These are phyloP conservation scores for Spathaspora gorwiae DNA, from an alignment of 805 yeast genomes.

Conservation along the genomic window DNA sequence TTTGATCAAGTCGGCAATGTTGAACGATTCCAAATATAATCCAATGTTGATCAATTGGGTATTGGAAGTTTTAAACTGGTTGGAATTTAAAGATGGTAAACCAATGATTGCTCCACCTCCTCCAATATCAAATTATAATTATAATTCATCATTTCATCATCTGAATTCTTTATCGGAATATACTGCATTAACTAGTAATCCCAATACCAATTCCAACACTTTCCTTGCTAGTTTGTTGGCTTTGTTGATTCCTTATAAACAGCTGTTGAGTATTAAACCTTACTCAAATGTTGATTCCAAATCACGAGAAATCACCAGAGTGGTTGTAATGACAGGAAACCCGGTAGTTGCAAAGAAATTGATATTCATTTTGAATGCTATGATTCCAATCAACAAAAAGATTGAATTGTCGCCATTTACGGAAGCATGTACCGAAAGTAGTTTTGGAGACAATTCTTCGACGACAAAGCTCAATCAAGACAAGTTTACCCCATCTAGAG, in stretches of 20 bases:
- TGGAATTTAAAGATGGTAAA: conserved; percentile 49
- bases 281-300: conserved; percentile 17
- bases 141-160: conserved; percentile 10
- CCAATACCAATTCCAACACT: conserved; percentile 15
- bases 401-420: not conserved
- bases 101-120: not conserved
- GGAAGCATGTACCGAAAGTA: not conserved
- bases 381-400: conserved; percentile 30
- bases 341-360: conserved; percentile 58
- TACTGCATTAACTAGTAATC: not conserved
- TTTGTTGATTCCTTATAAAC: conserved; percentile 37
- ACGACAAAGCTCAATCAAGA: not conserved
- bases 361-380: conserved; percentile 48
- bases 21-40: conserved; percentile 17
- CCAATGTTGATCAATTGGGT: conserved; percentile 48
- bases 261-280: conserved; percentile 33
- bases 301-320: conserved; percentile 36
- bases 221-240: conserved; percentile 48
- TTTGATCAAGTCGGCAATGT: conserved; percentile 25
- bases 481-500: not conserved
- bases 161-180: conserved; percentile 6
- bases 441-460: not conserved
- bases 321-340: conserved; percentile 56
- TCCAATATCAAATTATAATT: conserved; percentile 4
- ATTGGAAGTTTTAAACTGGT: conserved; percentile 48